Base-by-base conservation (phyloP, 208 protist species). In the Leishmania martiniquensis region DNA sequence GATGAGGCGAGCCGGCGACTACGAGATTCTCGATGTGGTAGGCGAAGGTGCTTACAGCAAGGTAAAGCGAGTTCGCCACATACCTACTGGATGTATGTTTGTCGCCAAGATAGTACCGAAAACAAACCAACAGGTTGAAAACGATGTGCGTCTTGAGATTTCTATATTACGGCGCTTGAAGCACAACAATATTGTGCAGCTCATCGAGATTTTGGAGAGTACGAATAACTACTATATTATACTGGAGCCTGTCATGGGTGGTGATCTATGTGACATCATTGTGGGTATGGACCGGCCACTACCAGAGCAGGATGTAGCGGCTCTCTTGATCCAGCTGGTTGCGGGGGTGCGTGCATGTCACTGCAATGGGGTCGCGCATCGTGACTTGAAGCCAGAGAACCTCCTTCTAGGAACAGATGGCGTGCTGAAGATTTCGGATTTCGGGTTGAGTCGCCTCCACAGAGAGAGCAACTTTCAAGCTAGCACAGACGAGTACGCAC, bases 331-430 rank as follows among this genome's bases (percentile, higher is more conserved):
- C 77, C 93, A 98, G 76, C 77, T 97, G 44, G 81, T 95, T 1
- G 78, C 85, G 20, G 92, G 93, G 62, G 75, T 96, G 9, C 87
- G 84, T 47, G 87, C 77, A n/a, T 95, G 92, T 70, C 93, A 97
- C 51, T 62, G 85, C 54, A 93, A 91, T 77, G 92, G 93, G 44
- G 87, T 99, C 0, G 96, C 97, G 34, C 97, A 99, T 85, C 86
- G 96, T 22, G 97, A 99, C 83, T 78, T 99, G 66, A 99, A 99
- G 84, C 96, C 96, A 7, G 97, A 99, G 79, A 99, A 99, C 80
- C 92, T 98, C 37, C 85, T 99, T 12, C 85, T 98, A 55, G 91
- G 84, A 3, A 87, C 83, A 13, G 85, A 86, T 60, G 91, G 88
- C 37, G 77, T 89, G 2, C 67, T 97, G 17, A 97, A 97, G 76